Conservation (phyloP, 2,329 filamentous ascomycete genomes). For the Trichoderma pleuroti region DNA sequence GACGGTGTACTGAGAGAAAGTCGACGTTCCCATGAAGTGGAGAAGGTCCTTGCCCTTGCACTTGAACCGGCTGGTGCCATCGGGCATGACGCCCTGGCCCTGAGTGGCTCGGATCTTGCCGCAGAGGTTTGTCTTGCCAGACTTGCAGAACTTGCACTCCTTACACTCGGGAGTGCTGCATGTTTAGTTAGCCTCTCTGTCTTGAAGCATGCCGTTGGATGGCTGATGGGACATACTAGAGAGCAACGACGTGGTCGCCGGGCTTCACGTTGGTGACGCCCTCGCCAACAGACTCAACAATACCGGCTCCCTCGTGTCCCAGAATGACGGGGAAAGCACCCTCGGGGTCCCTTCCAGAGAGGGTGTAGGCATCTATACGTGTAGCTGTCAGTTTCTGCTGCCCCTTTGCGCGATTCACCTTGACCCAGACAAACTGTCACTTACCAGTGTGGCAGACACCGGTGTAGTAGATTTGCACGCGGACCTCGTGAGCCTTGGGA, state of each 20-base stretch:
- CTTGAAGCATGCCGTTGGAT: not conserved
- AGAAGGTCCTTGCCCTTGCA: constrained; percentile 92
- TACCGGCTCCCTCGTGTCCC: constrained; percentile 86
- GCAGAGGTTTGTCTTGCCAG: constrained; percentile 98
- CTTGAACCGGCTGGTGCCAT: constrained; percentile 91
- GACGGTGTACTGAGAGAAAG: constrained; percentile 98
- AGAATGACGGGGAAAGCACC: constrained; percentile 87
- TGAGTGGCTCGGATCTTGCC: constrained; percentile 98
- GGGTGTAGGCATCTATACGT: constrained; percentile 76
- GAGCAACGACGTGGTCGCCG: constrained; percentile 85
- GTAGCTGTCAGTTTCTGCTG: constrained; percentile 13
- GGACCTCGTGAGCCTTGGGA: constrained; percentile 88
- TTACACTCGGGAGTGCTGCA: constrained; percentile 87
- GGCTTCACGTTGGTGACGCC: constrained; percentile 92
- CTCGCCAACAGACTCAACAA: constrained; percentile 91
- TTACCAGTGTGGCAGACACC: constrained; percentile 97
- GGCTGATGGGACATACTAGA: constrained; percentile 60
- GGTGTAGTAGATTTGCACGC: constrained; percentile 95
- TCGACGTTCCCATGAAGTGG: constrained; percentile 99
- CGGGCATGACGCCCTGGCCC: constrained; percentile 93
- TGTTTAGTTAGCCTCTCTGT: constrained; percentile 11
- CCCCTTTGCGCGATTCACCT: not conserved
- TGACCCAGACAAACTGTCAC: not conserved
- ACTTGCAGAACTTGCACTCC: constrained; percentile 99
- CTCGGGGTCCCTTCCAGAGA: constrained; percentile 95